phyloP scores from a whole-genome alignment of 768 basidiomycete species.

The Dioszegia crocea region DNA sequence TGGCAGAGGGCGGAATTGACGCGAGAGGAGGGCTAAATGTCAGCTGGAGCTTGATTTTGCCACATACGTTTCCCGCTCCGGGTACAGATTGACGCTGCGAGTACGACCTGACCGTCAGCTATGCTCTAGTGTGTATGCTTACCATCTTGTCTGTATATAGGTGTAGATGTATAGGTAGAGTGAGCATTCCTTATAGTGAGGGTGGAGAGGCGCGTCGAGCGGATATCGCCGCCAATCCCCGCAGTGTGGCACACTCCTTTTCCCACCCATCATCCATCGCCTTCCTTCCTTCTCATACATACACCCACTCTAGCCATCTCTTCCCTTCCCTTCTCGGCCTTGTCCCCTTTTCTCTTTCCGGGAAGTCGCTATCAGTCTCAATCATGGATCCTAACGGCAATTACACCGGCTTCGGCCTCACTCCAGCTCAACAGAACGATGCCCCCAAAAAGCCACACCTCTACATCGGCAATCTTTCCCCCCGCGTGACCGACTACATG shows the following conservation, averaged over 20 bases:
- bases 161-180: not conserved
- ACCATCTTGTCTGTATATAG: constrained; percentile 16
- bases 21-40: constrained; percentile 77
- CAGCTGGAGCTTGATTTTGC: not conserved
- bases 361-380: constrained; percentile 6
- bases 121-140: not conserved
- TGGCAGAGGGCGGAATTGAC: constrained; percentile 85
- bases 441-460: constrained; percentile 73
- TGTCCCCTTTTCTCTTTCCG: constrained; percentile 55
- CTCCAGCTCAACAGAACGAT: constrained; percentile 19
- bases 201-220: constrained; percentile 3
- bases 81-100: constrained; percentile 45
- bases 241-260: constrained; percentile 10
- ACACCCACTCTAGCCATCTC: constrained; percentile 25
- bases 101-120: constrained; percentile 41
- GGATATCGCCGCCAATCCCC: constrained; percentile 10
- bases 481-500: constrained; percentile 98
- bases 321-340: constrained; percentile 32
- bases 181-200: not conserved
- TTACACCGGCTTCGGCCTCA: constrained; percentile 8
- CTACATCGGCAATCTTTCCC: constrained; percentile 96
- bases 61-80: constrained; percentile 49
- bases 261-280: too few species aligned
- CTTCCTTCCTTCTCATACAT: not conserved
- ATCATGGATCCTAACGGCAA: constrained; percentile 16